Evolutionary conservation across 2,329 filamentous ascomycete species (phyloP), one percentile per base, ranked within the genome.

Genomic region (Aspergillus neotritici): DNA sequence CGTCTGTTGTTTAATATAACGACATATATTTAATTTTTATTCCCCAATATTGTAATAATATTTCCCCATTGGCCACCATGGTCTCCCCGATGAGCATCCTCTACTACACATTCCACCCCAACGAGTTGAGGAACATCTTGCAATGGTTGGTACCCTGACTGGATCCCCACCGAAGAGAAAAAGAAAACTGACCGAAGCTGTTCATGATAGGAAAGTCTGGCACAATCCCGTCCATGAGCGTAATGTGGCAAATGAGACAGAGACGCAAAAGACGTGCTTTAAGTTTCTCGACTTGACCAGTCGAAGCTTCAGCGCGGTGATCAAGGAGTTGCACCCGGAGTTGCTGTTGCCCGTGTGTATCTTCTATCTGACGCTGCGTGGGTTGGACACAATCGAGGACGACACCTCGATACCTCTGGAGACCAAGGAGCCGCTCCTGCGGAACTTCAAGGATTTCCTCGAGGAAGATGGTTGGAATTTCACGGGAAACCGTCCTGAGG

Each of bases 321-420:
- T 98, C 52, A 82, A 94, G 69, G 93, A 98, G 71, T 79, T 98
- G 34, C 90, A 96, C 63, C 89, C 89, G 1, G 91, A 98, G 70
- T 82, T 98, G 28, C 80, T 97, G 30, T 80, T 96, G 32, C 89
- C 93, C 16, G 78, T 97, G 35, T 82, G 84, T 43, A 75, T 97
- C 8, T 98, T 98, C 77, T 98, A 98, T 72, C 80, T 98, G 21
- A 80, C 88, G 41, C 77, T 98, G 42, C 87, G 93, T 48, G 93
- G 87, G 36, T 79, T 98, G 39, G 93, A 98, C 68, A 98, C 93
- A n/a, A 87, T 98, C 48, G 93, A 98, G 70, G 93, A 98, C 74
- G 93, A 98, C 68, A 97, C 96, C 82, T 94, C 89, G 4, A 84
- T 98, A 48, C 75, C 84, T 3, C 71, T 91, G 31, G 77, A 79